These are phyloP conservation scores for Melaleuca quinquenervia DNA, from an alignment of 345 rosid genomes.

Conservation along the genomic window DNA sequence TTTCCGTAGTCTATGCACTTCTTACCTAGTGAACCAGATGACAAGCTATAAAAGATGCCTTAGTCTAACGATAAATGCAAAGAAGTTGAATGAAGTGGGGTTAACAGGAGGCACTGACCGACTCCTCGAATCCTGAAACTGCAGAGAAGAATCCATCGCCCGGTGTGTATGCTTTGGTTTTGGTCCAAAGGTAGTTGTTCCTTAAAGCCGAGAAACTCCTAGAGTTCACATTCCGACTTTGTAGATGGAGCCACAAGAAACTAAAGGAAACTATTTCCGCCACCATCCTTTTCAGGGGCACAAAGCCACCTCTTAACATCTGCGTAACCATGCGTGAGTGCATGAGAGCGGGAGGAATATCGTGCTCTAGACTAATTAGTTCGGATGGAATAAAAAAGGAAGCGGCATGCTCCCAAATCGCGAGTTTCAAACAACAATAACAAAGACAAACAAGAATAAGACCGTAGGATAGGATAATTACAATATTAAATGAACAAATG, in stretches of 20 bases:
- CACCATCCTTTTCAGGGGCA: background rate
- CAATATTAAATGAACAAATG: background rate
- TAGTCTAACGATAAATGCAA: background rate
- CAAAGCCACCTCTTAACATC: background rate
- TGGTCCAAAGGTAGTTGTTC: background rate
- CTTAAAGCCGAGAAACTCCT: background rate
- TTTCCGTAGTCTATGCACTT: background rate
- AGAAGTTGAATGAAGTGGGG: background rate
- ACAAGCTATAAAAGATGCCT: background rate
- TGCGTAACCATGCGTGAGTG: background rate
- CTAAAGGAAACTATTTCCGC: background rate
- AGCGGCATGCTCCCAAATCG: background rate
- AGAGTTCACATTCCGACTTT: background rate
- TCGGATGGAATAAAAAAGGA: background rate
- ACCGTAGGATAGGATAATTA: background rate
- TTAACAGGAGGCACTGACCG: background rate
- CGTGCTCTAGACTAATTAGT: background rate
- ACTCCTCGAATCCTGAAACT: background rate
- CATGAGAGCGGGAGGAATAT: accelerated
- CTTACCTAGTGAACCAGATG: background rate
- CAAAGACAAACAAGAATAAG: background rate
- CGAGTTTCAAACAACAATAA: background rate
- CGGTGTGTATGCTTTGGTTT: background rate
- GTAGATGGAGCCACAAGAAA: background rate
- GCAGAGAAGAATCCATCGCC: background rate